Evolutionary conservation across 108 stramenopile species (phyloP).

Genomic region (Seminavis robusta): DNA sequence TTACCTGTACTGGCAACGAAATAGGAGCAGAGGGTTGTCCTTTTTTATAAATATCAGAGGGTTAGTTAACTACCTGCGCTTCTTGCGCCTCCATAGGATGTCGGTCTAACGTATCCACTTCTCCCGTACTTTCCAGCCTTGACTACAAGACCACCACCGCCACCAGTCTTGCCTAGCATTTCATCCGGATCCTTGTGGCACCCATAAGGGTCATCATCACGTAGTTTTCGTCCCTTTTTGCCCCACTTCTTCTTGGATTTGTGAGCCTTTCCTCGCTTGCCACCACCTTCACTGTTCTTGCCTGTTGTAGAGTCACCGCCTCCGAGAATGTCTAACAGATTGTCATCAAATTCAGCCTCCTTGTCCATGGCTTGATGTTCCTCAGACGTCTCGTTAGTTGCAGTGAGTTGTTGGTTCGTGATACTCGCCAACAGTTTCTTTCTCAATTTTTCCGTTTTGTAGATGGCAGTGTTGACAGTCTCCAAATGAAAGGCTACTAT

Average conservation of each 20-base stretch:
- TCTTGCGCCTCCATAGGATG: constrained; percentile 50
- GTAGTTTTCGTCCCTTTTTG: constrained; percentile 81
- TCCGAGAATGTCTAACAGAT: constrained; percentile 40
- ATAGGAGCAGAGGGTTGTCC: no score
- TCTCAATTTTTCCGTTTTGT: constrained; percentile 62
- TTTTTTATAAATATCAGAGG: no score
- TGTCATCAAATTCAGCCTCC: constrained; percentile 31
- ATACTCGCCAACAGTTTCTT: no score
- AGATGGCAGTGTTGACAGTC: constrained; percentile 59
- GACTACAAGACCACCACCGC: constrained; percentile 24
- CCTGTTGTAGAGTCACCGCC: constrained; percentile 4
- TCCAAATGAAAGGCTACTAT: constrained; percentile 52
- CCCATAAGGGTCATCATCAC: constrained; percentile 90
- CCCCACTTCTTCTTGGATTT: constrained; percentile 78
- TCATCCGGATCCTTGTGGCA: constrained; percentile 73
- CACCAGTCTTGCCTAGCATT: constrained; percentile 4
- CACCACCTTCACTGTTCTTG: constrained; percentile 8
- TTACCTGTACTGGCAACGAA: no score
- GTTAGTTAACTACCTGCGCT: no score
- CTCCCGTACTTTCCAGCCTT: constrained; percentile 71
- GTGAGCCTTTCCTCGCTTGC: constrained; percentile 45
- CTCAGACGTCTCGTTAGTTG: background rate
- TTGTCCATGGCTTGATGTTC: constrained; percentile 8
- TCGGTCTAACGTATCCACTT: constrained; percentile 56
- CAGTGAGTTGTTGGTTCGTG: constrained; percentile 4